A percentile compares a stretch with the other conserved stretches of the same genome.
These are phyloP conservation scores for Gardenia jasminoides DNA, from an alignment of 257 asterid species.

Conservation along the genomic window DNA sequence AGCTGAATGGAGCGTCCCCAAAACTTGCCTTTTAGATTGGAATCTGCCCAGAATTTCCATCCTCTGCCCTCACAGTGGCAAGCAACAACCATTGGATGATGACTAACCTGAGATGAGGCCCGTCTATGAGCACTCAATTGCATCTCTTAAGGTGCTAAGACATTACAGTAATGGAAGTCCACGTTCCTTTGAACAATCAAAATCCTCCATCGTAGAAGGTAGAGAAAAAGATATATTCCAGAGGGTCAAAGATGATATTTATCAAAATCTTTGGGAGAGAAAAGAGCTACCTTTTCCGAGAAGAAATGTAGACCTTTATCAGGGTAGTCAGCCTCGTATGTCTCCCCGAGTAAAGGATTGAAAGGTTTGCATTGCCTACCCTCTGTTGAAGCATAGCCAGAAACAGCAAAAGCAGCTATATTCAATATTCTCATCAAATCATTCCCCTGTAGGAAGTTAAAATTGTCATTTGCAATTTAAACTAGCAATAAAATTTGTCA, in stretches of 20 bases:
- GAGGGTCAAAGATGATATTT: background rate
- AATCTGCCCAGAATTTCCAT: conserved; percentile 98
- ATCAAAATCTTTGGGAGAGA: background rate
- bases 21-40: conserved; percentile 96
- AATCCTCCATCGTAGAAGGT: background rate
- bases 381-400: conserved; percentile 97
- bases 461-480: background rate
- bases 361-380: conserved; percentile 98
- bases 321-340: conserved; percentile 97
- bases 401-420: conserved; percentile 98
- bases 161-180: background rate
- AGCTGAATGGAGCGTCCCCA: conserved; percentile 99
- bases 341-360: conserved; percentile 99
- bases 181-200: background rate
- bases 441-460: conserved; percentile 69
- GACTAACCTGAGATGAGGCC: conserved; percentile 72
- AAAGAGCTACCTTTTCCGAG: conserved; percentile 77
- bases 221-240: background rate
- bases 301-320: conserved; percentile 93
- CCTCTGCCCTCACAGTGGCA: conserved; percentile 97
- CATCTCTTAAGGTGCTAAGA: background rate
- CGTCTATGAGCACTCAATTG: background rate
- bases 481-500: background rate
- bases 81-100: conserved; percentile 97
- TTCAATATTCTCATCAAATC: conserved; percentile 94